These are phyloP conservation scores for Helianthus annuus DNA, from an alignment of 129 eudicot species.

Conservation along the genomic window DNA sequence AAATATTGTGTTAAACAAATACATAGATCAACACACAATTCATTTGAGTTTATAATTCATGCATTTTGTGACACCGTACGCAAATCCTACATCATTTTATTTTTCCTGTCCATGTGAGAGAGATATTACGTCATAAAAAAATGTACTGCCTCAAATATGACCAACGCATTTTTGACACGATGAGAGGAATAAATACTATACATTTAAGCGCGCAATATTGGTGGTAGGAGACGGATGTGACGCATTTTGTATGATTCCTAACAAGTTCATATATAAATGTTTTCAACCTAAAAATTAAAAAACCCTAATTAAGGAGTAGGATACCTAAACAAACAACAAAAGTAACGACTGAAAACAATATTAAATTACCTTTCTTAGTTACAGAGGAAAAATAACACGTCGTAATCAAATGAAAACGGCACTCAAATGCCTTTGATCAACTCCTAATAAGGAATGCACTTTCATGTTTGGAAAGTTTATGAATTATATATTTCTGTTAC, in stretches of 20 bases:
- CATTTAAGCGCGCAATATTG: no score
- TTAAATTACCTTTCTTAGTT: conserved; percentile 19
- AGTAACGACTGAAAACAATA: not conserved
- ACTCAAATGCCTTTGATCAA: conserved; percentile 9
- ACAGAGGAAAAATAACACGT: not conserved
- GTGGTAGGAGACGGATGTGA: no score
- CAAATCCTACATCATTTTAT: no score
- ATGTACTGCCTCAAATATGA: no score
- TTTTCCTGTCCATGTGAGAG: no score
- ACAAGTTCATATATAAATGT: not conserved
- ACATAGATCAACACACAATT: not conserved
- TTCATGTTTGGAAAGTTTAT: conserved; percentile 6
- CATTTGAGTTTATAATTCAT: not conserved
- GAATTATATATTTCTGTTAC: not conserved
- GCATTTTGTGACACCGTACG: not conserved
- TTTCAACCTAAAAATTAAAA: conserved; percentile 3
- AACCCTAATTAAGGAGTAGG: conserved; percentile 16
- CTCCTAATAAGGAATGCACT: not conserved
- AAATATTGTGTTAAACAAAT: not conserved
- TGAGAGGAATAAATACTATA: no score
- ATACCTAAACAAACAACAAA: not conserved
- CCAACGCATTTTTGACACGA: no score
- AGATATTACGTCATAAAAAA: no score
- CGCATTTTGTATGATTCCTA: not conserved
- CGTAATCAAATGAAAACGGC: conserved; percentile 11